Conservation (phyloP, 2,329 filamentous ascomycete genomes). For the Aspergillus sergii region DNA sequence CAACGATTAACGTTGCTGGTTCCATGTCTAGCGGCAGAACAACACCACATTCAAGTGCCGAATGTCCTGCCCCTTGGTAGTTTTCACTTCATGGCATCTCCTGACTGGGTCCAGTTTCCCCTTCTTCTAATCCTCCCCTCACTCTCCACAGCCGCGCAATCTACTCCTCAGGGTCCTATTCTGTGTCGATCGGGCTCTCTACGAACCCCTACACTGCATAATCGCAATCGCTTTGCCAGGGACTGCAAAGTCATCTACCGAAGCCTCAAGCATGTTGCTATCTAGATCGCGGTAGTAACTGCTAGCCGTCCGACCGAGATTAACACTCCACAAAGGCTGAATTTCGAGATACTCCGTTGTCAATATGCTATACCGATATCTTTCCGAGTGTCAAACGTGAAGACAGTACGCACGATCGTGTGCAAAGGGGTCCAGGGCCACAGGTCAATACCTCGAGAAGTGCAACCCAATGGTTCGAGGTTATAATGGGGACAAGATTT, state of each 20-base stretch:
- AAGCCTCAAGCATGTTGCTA: slow-evolving; percentile 52
- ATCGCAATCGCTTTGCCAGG: slow-evolving; percentile 42
- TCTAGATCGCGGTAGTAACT: slow-evolving; percentile 50
- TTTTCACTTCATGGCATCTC: neutral
- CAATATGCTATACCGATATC: slow-evolving; percentile 43
- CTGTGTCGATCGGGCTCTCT: slow-evolving; percentile 48
- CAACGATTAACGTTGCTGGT: neutral
- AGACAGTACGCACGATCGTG: slow-evolving; percentile 46
- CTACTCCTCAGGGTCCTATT: slow-evolving; percentile 50
- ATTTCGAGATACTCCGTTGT: slow-evolving; percentile 41
- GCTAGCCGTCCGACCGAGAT: slow-evolving; percentile 50
- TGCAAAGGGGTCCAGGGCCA: slow-evolving; percentile 20
- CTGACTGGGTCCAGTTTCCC: neutral
- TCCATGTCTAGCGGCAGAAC: neutral
- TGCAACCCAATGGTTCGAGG: neutral
- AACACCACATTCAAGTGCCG: neutral
- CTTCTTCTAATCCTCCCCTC: neutral
- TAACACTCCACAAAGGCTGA: slow-evolving; percentile 46
- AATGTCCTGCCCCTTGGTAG: neutral
- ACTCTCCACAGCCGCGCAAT: neutral
- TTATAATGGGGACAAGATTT: neutral
- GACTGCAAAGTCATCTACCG: slow-evolving; percentile 49
- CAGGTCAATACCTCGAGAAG: slow-evolving; percentile 32
- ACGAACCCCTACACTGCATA: slow-evolving; percentile 42
- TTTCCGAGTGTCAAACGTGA: slow-evolving; percentile 38